These are phyloP conservation scores for Neodidymelliopsis sp. DNA, from an alignment of 2,329 filamentous ascomycete species.

Conservation along the genomic window DNA sequence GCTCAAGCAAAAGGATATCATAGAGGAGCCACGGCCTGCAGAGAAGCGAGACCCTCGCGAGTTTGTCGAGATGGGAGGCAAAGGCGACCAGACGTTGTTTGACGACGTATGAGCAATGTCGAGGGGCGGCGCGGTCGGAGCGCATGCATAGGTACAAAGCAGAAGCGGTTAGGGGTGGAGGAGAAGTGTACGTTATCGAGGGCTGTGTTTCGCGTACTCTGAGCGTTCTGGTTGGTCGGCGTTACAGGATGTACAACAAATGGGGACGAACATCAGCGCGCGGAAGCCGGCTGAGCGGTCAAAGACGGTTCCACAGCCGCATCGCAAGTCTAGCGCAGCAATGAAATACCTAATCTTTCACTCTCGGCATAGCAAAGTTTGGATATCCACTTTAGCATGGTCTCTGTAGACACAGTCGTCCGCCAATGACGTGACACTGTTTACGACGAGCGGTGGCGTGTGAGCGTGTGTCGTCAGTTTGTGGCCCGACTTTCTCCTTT, in stretches of 20 bases:
- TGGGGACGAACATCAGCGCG: no score
- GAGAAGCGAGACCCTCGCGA: constrained; percentile 73
- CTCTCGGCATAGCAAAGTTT: not conserved
- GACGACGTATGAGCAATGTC: constrained; percentile 53
- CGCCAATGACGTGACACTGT: constrained; percentile 32
- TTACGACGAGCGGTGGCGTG: constrained; percentile 24
- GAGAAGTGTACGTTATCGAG: constrained; percentile 9
- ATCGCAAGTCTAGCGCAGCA: constrained; percentile 6
- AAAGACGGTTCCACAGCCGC: constrained; percentile 10
- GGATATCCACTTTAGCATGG: constrained; percentile 5
- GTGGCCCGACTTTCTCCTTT: constrained; percentile 33
- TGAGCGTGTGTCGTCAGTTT: constrained; percentile 30
- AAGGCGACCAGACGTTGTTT: constrained; percentile 82
- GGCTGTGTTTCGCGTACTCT: constrained; percentile 26
- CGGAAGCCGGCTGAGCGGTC: constrained; percentile 13
- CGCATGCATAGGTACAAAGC: not conserved
- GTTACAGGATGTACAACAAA: constrained; percentile 25
- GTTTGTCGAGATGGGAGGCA: constrained; percentile 85
- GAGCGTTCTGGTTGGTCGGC: constrained; percentile 24
- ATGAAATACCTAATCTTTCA: constrained; percentile 11
- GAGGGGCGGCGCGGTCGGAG: constrained; percentile 51
- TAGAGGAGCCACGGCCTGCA: constrained; percentile 74
- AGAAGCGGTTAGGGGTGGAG: constrained; percentile 2
- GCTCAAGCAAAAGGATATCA: constrained; percentile 22
- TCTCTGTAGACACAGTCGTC: constrained; percentile 4